These are phyloP conservation scores for Metahyphopichia silvanorum DNA, from an alignment of 805 yeast species.

Conservation along the genomic window DNA sequence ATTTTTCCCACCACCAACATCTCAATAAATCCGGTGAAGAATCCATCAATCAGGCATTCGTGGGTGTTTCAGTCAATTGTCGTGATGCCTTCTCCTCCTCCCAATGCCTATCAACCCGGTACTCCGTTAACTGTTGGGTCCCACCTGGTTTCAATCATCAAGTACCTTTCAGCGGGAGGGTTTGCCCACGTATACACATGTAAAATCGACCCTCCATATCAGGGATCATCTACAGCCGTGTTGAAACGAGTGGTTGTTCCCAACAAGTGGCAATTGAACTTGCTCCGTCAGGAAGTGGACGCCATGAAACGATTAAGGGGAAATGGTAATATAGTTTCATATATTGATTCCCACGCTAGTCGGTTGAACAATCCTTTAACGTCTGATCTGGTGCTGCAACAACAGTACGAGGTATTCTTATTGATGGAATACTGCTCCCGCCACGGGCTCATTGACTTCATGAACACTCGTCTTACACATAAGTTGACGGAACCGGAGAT, in stretches of 20 bases:
- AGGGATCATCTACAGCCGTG: conserved; percentile 63
- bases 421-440: conserved; percentile 78
- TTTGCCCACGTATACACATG: conserved; percentile 94
- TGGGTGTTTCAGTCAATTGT: conserved; percentile 1
- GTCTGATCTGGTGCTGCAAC: conserved; percentile 26
- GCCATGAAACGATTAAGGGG: conserved; percentile 91
- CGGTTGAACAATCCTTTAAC: conserved; percentile 37
- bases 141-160: conserved; percentile 63
- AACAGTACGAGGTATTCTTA: conserved; percentile 71
- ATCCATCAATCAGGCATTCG: no score
- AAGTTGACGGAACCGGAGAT: conserved; percentile 69
- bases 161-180: conserved; percentile 86
- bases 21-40: no score
- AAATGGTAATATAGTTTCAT: conserved; percentile 75
- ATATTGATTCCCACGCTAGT: conserved; percentile 94
- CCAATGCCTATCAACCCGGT: conserved; percentile 69
- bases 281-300: conserved; percentile 91
- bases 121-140: conserved; percentile 80
- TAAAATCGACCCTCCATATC: conserved; percentile 51
- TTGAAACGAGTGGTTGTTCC: conserved; percentile 95
- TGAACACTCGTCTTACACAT: conserved; percentile 68
- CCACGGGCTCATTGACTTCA: conserved; percentile 74
- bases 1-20: no score
- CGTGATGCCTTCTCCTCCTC: conserved; percentile 41
- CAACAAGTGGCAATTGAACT: conserved; percentile 76